Evolutionary conservation across 208 protist genomes (phyloP).

Genomic region (Porcisia deanei): DNA sequence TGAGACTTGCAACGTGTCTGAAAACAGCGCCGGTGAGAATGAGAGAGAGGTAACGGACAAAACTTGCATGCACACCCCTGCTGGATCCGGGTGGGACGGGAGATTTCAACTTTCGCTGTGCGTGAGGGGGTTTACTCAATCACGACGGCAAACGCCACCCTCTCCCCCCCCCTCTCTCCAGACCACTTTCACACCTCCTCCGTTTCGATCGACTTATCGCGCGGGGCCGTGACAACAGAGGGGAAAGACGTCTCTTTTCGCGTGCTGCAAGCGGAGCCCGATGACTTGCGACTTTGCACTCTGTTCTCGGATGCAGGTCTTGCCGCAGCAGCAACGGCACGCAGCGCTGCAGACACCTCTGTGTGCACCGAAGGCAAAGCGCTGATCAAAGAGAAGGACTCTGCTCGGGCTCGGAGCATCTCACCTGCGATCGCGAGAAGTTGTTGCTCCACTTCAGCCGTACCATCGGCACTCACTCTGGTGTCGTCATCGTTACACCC

Average conservation of each 20-base stretch:
- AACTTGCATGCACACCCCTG: background rate
- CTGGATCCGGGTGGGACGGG: background rate
- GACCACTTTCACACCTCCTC: background rate
- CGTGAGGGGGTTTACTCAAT: background rate
- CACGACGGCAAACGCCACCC: background rate
- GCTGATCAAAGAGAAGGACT: slow-evolving; percentile 25
- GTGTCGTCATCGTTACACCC: background rate
- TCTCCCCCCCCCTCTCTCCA: background rate
- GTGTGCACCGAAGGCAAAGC: slow-evolving; percentile 1
- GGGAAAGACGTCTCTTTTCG: background rate
- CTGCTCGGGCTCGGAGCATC: slow-evolving; percentile 10
- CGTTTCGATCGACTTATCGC: background rate
- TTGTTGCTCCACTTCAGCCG: slow-evolving; percentile 1
- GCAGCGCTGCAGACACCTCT: slow-evolving; percentile 18
- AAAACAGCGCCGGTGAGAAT: background rate
- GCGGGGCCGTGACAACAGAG: background rate
- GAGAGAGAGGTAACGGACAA: background rate
- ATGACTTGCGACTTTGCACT: background rate
- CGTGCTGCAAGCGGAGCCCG: background rate
- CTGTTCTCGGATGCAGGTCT: background rate
- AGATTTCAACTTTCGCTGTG: background rate
- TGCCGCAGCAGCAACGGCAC: slow-evolving; percentile 6
- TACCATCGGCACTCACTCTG: background rate
- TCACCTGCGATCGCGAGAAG: slow-evolving; percentile 10
- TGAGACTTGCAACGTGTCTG: background rate